phyloP scores from a whole-genome alignment of 2,329 filamentous ascomycete species.

The Rhexocercosporidium sp. region DNA sequence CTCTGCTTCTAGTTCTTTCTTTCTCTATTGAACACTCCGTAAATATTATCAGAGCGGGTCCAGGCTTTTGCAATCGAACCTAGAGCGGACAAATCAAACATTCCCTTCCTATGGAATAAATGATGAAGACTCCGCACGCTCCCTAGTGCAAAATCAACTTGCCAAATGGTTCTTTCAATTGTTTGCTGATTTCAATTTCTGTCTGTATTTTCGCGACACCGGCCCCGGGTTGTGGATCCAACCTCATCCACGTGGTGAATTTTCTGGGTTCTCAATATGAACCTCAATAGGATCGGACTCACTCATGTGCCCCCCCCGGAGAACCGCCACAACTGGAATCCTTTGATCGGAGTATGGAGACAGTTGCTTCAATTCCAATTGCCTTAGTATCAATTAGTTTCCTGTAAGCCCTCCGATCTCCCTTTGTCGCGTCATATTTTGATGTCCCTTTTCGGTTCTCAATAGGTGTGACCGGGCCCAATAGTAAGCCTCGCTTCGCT shows the following conservation, averaged over 20 bases:
- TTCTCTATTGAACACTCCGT: background rate
- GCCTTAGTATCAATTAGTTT: background rate
- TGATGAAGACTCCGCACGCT: background rate
- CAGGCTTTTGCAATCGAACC: background rate
- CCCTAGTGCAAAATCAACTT: background rate
- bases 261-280: conserved; percentile 16
- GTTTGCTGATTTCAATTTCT: background rate
- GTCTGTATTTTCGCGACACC: background rate
- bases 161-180: background rate
- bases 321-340: background rate
- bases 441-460: conserved; percentile 26
- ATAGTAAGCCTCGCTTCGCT: conserved; percentile 21
- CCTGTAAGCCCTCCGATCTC: background rate
- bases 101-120: background rate
- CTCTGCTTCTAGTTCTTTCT: background rate
- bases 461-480: conserved; percentile 28
- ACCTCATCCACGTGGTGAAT: conserved; percentile 7
- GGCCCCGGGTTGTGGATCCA: background rate
- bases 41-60: background rate
- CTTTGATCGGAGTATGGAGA: conserved; percentile 4
- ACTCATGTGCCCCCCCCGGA: background rate
- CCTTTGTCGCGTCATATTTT: conserved; percentile 2
- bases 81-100: background rate
- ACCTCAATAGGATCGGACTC: conserved; percentile 14
- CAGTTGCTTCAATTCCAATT: background rate